These are phyloP conservation scores for Amanita brunnescens DNA, from an alignment of 768 basidiomycete species.

Conservation along the genomic window DNA sequence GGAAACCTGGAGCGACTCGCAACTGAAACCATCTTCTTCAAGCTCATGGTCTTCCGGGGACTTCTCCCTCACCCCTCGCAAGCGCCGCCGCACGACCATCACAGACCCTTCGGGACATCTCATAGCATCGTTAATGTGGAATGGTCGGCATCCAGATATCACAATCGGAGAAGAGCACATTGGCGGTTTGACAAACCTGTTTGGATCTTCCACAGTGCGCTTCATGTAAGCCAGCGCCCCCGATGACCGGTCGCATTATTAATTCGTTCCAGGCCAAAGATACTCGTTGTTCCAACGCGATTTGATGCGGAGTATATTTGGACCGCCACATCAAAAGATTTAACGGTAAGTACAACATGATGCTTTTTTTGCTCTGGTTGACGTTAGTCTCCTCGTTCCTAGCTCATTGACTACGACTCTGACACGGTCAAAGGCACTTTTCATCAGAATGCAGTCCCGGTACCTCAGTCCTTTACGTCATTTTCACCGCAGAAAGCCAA, in stretches of 20 bases:
- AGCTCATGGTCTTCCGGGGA: constrained; percentile 12
- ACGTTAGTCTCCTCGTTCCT: constrained; percentile 5
- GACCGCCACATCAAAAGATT: constrained; percentile 45
- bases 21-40: constrained; percentile 4
- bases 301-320: constrained; percentile 55
- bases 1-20: neutral
- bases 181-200: constrained; percentile 45
- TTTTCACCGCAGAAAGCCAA: constrained; percentile 12
- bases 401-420: constrained; percentile 48
- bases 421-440: constrained; percentile 42
- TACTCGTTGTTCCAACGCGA: constrained; percentile 52
- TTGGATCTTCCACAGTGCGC: constrained; percentile 45
- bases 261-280: constrained; percentile 35
- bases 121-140: constrained; percentile 45
- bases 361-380: constrained; percentile 1
- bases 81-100: constrained; percentile 30
- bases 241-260: neutral
- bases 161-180: constrained; percentile 41
- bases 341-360: constrained; percentile 30
- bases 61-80: constrained; percentile 6
- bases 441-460: constrained; percentile 39
- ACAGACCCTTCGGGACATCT: constrained; percentile 30
- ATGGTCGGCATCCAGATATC: constrained; percentile 43
- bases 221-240: constrained; percentile 35
- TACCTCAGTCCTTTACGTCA: constrained; percentile 24